Evolutionary conservation across 495 filamentous ascomycete genomes (phyloP).

Genomic region (Xanthoparmelia taractica): DNA sequence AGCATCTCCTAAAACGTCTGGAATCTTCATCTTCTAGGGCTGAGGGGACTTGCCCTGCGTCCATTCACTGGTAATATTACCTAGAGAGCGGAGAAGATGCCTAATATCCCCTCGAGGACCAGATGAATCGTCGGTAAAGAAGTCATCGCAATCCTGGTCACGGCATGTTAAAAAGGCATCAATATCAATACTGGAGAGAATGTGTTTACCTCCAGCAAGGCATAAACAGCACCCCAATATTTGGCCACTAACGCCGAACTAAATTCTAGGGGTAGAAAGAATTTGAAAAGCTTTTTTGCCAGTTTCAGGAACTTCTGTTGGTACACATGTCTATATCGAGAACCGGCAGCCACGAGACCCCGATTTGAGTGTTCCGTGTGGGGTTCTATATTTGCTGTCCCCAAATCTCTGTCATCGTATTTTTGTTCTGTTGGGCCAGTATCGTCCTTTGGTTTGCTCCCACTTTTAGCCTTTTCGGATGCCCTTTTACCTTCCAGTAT

Average conservation of each 20-base stretch:
- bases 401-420: too few species aligned
- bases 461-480: neutral
- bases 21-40: neutral
- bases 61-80: neutral
- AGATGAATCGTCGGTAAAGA: too few species aligned
- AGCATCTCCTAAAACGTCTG: neutral
- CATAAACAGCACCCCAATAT: slow-evolving; percentile 33
- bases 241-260: slow-evolving; percentile 27
- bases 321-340: too few species aligned
- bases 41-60: neutral
- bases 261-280: slow-evolving; percentile 30
- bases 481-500: slow-evolving; percentile 26
- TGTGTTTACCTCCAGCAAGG: slow-evolving; percentile 23
- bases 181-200: neutral
- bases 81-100: neutral
- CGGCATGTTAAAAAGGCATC: neutral
- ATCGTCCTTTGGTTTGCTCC: too few species aligned
- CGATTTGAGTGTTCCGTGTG: neutral
- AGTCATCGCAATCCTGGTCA: too few species aligned
- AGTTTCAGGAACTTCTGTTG: neutral
- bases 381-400: neutral
- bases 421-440: too few species aligned
- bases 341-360: too few species aligned
- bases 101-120: too few species aligned
- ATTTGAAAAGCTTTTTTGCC: slow-evolving; percentile 31